phyloP scores from a whole-genome alignment of 805 yeast genomes.

The Saccharomycopsis olivae region DNA sequence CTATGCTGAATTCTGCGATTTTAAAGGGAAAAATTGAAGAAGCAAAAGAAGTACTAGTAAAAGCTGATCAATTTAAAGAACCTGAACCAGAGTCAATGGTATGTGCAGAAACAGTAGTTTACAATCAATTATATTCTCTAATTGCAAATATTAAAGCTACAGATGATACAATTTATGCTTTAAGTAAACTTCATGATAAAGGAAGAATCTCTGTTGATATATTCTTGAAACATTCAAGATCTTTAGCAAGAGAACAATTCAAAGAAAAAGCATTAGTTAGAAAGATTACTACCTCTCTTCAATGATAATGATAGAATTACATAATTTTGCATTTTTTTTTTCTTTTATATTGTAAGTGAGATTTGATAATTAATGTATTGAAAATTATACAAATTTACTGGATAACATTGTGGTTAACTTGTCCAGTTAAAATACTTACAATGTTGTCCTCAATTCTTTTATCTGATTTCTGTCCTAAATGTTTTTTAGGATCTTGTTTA shows the following conservation, averaged over 20 bases:
- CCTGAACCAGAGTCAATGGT: slow-evolving; percentile 34
- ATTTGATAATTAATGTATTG: too few relatives aligned
- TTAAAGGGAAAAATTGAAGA: slow-evolving; percentile 23
- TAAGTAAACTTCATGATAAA: slow-evolving; percentile 44
- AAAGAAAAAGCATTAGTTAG: slow-evolving; percentile 35
- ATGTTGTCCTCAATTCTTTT: slow-evolving; percentile 81
- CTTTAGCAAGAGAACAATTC: slow-evolving; percentile 56
- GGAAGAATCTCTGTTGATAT: slow-evolving; percentile 30
- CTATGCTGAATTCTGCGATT: slow-evolving; percentile 24
- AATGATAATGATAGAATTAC: too few relatives aligned
- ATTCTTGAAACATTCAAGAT: slow-evolving; percentile 33
- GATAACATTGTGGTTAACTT: slow-evolving; percentile 83
- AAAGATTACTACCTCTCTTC: slow-evolving; percentile 24
- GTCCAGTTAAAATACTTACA: slow-evolving; percentile 76
- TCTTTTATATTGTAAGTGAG: neutral
- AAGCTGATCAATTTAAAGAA: slow-evolving; percentile 24
- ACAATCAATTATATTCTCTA: slow-evolving; percentile 52
- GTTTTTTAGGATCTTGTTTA: slow-evolving; percentile 98
- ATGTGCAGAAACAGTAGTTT: slow-evolving; percentile 40
- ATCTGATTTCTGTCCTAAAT: slow-evolving; percentile 82
- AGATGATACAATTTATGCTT: slow-evolving; percentile 52
- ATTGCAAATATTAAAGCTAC: slow-evolving; percentile 60
- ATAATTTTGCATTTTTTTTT: too few relatives aligned
- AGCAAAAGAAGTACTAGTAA: slow-evolving; percentile 25
- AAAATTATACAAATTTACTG: too few relatives aligned